Base-by-base conservation (phyloP, 2,329 filamentous ascomycete species). In the Leptodontidium sp. region DNA sequence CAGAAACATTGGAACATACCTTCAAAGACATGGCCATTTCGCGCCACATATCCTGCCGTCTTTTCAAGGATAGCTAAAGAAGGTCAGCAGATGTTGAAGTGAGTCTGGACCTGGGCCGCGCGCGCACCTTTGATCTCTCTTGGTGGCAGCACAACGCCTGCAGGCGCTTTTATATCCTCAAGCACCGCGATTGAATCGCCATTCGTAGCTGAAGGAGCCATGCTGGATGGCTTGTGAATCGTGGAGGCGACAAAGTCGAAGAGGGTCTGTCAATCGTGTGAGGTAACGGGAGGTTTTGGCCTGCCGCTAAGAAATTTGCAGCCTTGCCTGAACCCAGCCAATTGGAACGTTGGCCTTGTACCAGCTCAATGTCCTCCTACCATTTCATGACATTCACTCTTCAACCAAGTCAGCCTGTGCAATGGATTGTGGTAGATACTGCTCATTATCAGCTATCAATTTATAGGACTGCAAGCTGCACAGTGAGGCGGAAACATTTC, bases 11-110 rank as follows among this genome's bases (percentile, higher is more conserved):
- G 17, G n/a, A 49, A 49, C 76, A 53, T 77, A 85, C 84, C 83
- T 81, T 91, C 88, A 75, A 91, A 90, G 15, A 84, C 84, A 52
- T 85, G 78, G 26, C 88, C 88, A 75, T 90, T 90, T 71, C 88
- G 83, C 73, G 90, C 90, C 68, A 98, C 93, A 79, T 97, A 98
- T 58, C 94, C 94, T 64, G 96, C 95, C 14, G 95, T 97, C 83
- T 97, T 98, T 81, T 98, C 94, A 77, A 99, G 90, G 74, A 95
- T 87, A 24, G 85, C 85, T 85, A 70, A 59, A 63, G 17, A 52
- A 17, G 52, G 71, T 78, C 75, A 79, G 74, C 66, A 71, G 55
- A 61, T 45, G 24, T 57, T 2, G 14, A 45, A 24, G 14, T 32
- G 38, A 64, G 50, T 81, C 79, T 85, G 84, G 59, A 15, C 38